These are phyloP conservation scores for Leccinum olivaceopallidum DNA, from an alignment of 768 basidiomycete genomes.

Conservation along the genomic window DNA sequence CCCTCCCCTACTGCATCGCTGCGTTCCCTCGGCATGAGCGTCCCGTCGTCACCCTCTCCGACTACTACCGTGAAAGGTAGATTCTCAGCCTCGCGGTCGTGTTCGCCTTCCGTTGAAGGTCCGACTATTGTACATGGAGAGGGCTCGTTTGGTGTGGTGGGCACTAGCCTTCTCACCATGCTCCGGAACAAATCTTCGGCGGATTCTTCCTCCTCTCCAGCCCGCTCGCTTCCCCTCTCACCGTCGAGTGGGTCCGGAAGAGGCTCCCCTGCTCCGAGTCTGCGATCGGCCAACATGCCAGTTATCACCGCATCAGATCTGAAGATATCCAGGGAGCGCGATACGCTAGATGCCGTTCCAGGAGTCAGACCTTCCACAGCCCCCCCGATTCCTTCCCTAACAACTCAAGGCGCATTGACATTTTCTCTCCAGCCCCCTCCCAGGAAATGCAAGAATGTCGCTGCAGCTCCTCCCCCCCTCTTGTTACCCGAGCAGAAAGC, in stretches of 20 bases:
- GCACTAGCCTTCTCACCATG: slow-evolving; percentile 55
- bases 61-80: slow-evolving; percentile 22
- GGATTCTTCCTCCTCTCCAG: slow-evolving; percentile 27
- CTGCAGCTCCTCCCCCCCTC: neutral
- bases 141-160: slow-evolving; percentile 59
- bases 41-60: slow-evolving; percentile 20
- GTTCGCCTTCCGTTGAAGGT: slow-evolving; percentile 42
- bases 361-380: slow-evolving; percentile 23
- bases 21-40: slow-evolving; percentile 26
- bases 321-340: slow-evolving; percentile 42
- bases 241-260: slow-evolving; percentile 11
- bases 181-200: slow-evolving; percentile 42
- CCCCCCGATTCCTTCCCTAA: slow-evolving; percentile 22
- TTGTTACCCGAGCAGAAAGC: slow-evolving; percentile 11
- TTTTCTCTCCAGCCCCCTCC: slow-evolving; percentile 38
- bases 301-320: slow-evolving; percentile 33
- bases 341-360: slow-evolving; percentile 19
- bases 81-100: slow-evolving; percentile 24
- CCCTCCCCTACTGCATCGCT: slow-evolving; percentile 31
- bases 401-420: slow-evolving; percentile 32
- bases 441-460: slow-evolving; percentile 26
- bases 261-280: slow-evolving; percentile 28
- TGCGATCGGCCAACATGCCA: slow-evolving; percentile 25
- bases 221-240: slow-evolving; percentile 35
- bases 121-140: slow-evolving; percentile 43